Conservation (phyloP, 495 filamentous ascomycete species). For the Filosporella fistucella region DNA sequence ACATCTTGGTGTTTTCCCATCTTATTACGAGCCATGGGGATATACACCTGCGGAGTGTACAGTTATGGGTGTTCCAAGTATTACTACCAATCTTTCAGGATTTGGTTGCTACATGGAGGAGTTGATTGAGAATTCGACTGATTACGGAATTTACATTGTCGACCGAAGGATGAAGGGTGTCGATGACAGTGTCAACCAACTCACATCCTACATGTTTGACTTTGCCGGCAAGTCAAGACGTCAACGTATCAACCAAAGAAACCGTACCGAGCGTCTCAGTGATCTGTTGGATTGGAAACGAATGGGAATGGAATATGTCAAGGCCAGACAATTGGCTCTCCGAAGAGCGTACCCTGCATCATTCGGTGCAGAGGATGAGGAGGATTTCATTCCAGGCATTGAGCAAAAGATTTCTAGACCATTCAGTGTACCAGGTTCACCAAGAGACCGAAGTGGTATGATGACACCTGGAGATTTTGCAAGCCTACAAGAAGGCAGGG, state of each 20-base stretch:
- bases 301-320: slow-evolving; percentile 99
- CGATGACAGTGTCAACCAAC: slow-evolving; percentile 94
- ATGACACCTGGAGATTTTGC: slow-evolving; percentile 99
- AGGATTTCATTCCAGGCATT: slow-evolving; percentile 79
- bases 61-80: slow-evolving; percentile 98
- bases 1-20: slow-evolving; percentile 91
- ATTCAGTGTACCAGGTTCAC: slow-evolving; percentile 89
- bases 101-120: slow-evolving; percentile 99
- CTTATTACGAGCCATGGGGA: slow-evolving; percentile 99
- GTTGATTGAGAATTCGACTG: slow-evolving; percentile 92
- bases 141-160: slow-evolving; percentile 99
- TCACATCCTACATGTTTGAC: slow-evolving; percentile 88
- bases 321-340: slow-evolving; percentile 88
- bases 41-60: slow-evolving; percentile 98
- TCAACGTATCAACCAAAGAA: slow-evolving; percentile 97
- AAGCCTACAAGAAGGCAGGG: slow-evolving; percentile 86
- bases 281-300: slow-evolving; percentile 98
- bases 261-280: slow-evolving; percentile 92
- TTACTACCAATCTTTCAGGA: slow-evolving; percentile 95
- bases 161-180: slow-evolving; percentile 94
- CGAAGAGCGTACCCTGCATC: slow-evolving; percentile 86
- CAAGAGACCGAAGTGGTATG: slow-evolving; percentile 86
- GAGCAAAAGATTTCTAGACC: slow-evolving; percentile 93
- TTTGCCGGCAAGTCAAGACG: slow-evolving; percentile 91
- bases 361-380: slow-evolving; percentile 73